phyloP scores from a whole-genome alignment of 1,284 basidiomycete genomes.

The Pseudozyma thailandica region DNA sequence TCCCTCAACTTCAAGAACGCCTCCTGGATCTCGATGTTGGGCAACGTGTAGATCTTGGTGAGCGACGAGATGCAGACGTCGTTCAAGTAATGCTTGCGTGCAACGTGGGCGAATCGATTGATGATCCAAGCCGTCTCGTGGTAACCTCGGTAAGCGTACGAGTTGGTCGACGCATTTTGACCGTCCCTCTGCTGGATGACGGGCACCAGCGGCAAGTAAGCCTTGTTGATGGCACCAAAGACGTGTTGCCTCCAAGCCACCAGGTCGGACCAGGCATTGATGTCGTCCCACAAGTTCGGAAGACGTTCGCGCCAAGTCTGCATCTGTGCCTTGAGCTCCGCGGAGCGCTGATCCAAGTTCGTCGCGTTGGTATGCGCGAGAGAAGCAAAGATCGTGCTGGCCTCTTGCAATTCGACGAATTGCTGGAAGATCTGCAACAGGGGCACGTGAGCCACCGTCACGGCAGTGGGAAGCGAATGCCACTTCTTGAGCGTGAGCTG shows the following conservation, averaged over 20 bases:
- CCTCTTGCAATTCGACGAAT: constrained; percentile 97
- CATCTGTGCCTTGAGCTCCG: constrained; percentile 81
- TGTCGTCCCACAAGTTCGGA: constrained; percentile 96
- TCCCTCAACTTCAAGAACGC: constrained; percentile 98
- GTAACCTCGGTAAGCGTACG: constrained; percentile 96
- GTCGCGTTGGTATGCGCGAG: constrained; percentile 85
- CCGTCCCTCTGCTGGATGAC: constrained; percentile 70
- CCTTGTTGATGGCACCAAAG: constrained; percentile 92
- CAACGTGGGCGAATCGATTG: constrained; percentile 99
- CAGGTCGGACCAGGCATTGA: constrained; percentile 97
- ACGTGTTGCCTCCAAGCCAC: constrained; percentile 96
- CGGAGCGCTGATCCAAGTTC: constrained; percentile 93
- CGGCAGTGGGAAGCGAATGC: constrained; percentile 84
- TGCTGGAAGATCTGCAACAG: constrained; percentile 98
- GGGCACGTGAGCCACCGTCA: constrained; percentile 92
- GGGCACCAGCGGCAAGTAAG: constrained; percentile 83
- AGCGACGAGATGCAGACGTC: constrained; percentile 95
- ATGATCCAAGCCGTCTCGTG: constrained; percentile 99
- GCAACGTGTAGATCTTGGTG: constrained; percentile 97
- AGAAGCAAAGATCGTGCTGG: constrained; percentile 81
- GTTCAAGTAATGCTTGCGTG: constrained; percentile 93
- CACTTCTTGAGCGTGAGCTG: constrained; percentile 96
- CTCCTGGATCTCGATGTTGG: constrained; percentile 99
- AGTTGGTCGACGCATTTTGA: constrained; percentile 73
- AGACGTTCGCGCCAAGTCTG: constrained; percentile 91